These are phyloP conservation scores for Colletotrichum gigasporum DNA, from an alignment of 2,329 filamentous ascomycete species.

Conservation along the genomic window DNA sequence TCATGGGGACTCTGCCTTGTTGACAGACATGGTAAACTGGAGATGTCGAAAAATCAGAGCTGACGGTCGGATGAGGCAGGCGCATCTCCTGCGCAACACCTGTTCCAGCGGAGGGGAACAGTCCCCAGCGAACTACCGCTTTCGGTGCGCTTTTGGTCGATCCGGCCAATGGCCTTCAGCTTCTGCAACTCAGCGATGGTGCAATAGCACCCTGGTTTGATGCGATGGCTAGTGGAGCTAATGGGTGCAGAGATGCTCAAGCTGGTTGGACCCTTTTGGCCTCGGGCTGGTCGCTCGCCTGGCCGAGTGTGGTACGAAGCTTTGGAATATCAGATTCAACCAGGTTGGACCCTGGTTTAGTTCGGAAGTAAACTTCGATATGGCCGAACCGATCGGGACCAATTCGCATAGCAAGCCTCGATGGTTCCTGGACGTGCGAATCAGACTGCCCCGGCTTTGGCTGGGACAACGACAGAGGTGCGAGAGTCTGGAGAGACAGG, in stretches of 20 bases:
- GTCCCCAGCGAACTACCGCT: slow-evolving; percentile 25
- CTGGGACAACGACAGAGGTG: not conserved
- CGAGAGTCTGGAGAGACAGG: slow-evolving; percentile 2
- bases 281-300: not conserved
- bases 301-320: slow-evolving; percentile 15
- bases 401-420: not conserved
- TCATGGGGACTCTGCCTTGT: slow-evolving; percentile 25
- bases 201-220: slow-evolving; percentile 32
- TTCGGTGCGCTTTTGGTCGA: not conserved
- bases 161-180: slow-evolving; percentile 27
- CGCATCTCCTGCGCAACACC: slow-evolving; percentile 11
- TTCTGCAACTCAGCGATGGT: slow-evolving; percentile 32
- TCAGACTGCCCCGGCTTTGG: not conserved
- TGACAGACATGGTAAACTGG: slow-evolving; percentile 16
- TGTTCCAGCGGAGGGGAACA: slow-evolving; percentile 7
- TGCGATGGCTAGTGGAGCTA: slow-evolving; percentile 24
- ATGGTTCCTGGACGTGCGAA: slow-evolving; percentile 4
- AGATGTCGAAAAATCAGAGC: slow-evolving; percentile 29
- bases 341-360: slow-evolving; percentile 7
- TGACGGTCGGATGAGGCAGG: slow-evolving; percentile 9
- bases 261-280: slow-evolving; percentile 15
- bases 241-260: slow-evolving; percentile 22
- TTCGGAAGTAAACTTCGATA: not conserved
- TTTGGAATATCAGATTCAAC: slow-evolving; percentile 2
- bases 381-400: slow-evolving; percentile 1